Percentiles rank a stretch among this genome's conserved stretches.
Evolutionary conservation across 1,139 yeast species (phyloP).

Genomic region (Sugiyamaella novakii): DNA sequence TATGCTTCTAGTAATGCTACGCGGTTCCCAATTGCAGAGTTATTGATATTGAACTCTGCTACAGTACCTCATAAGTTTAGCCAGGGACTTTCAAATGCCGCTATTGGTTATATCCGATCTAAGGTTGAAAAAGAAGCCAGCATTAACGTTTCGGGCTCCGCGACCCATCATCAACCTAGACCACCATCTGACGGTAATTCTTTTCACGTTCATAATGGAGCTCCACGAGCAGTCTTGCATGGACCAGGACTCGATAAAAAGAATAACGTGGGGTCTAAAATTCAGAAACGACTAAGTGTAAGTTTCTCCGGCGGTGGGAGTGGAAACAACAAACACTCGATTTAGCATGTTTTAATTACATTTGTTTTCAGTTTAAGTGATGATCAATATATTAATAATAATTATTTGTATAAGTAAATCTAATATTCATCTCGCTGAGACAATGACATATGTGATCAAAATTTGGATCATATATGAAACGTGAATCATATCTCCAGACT

Average conservation of each 20-base stretch:
- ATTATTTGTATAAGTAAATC: too few relatives aligned
- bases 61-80: conserved; percentile 33
- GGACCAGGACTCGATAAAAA: too few relatives aligned
- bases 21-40: conserved; percentile 70
- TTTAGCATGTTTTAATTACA: background rate
- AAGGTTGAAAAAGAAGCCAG: conserved; percentile 18
- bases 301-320: conserved; percentile 19
- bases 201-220: too few relatives aligned
- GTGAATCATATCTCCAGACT: too few relatives aligned
- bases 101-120: conserved; percentile 13
- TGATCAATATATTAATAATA: too few relatives aligned
- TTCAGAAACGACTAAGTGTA: conserved; percentile 27
- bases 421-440: too few relatives aligned
- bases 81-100: conserved; percentile 12
- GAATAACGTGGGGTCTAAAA: conserved; percentile 18
- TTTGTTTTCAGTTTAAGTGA: too few relatives aligned
- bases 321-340: conserved; percentile 3
- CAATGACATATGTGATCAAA: too few relatives aligned
- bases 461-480: too few relatives aligned
- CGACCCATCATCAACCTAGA: too few relatives aligned
- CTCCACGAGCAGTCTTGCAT: too few relatives aligned
- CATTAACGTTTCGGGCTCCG: background rate
- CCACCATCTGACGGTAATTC: too few relatives aligned
- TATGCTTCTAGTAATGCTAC: conserved; percentile 32
- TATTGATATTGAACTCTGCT: conserved; percentile 68